Conservation (phyloP, 331 rosid genomes). For the Malus hybrid region DNA sequence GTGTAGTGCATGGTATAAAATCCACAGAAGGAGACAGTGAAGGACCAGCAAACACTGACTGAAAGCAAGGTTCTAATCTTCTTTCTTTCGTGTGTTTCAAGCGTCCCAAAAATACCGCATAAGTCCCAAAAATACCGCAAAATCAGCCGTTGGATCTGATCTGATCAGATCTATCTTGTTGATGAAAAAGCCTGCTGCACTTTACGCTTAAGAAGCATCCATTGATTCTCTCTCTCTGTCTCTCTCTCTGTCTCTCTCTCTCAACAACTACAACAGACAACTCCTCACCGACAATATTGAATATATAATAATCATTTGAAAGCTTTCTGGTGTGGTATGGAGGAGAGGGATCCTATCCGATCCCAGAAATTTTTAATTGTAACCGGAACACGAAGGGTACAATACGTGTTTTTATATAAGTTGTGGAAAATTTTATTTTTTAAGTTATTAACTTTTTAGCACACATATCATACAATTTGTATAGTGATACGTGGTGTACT, state of each 20-base stretch:
- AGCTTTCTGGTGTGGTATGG: not conserved
- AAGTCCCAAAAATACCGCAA: not conserved
- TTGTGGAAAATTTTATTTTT: too few relatives aligned
- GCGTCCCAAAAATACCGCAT: not conserved
- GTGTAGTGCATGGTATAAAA: not conserved
- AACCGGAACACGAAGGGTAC: too few relatives aligned
- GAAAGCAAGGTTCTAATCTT: not conserved
- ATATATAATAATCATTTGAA: not conserved
- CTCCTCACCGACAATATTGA: conserved; percentile 12
- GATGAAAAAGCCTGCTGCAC: not conserved
- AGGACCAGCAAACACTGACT: not conserved
- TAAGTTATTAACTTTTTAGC: too few relatives aligned
- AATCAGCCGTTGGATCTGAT: conserved; percentile 13
- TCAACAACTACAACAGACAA: not conserved
- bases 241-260: too few relatives aligned
- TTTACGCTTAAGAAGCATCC: conserved; percentile 5
- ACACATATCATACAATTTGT: too few relatives aligned
- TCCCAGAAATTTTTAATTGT: too few relatives aligned
- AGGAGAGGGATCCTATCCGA: too few relatives aligned
- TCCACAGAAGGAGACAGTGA: not conserved
- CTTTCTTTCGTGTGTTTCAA: conserved; percentile 2
- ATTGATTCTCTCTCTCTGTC: not conserved
- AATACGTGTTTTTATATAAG: too few relatives aligned
- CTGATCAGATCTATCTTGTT: not conserved
- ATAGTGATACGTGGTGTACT: too few relatives aligned